These are phyloP conservation scores for Xylaria sp. DNA, from an alignment of 2,329 filamentous ascomycete species.

Conservation along the genomic window DNA sequence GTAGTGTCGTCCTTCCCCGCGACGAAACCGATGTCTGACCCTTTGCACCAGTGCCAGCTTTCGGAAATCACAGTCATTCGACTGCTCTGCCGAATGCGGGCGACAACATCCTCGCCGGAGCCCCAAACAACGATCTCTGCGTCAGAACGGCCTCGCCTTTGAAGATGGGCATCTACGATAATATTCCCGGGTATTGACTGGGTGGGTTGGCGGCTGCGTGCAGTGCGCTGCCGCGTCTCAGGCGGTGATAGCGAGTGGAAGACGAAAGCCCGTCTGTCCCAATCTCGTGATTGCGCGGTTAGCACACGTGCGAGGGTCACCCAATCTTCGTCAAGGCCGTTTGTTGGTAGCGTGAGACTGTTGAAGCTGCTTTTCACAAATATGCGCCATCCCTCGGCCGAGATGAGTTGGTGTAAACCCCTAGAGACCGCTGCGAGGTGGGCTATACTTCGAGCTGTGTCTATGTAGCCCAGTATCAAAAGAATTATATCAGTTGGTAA, in stretches of 20 bases:
- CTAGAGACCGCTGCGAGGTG: constrained; percentile 48
- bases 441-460: constrained; percentile 55
- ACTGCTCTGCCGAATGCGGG: constrained; percentile 45
- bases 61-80: constrained; percentile 25
- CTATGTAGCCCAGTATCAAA: constrained; percentile 53
- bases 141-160: constrained; percentile 38
- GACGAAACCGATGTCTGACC: constrained; percentile 46
- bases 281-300: constrained; percentile 58
- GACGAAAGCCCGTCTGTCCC: constrained; percentile 54
- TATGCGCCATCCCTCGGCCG: constrained; percentile 54
- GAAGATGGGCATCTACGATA: constrained; percentile 52
- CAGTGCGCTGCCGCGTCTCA: constrained; percentile 8
- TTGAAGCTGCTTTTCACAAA: constrained; percentile 55
- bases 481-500: constrained; percentile 59
- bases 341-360: constrained; percentile 43
- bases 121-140: constrained; percentile 58
- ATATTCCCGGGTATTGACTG: constrained; percentile 52
- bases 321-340: constrained; percentile 36
- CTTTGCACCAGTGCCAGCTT: constrained; percentile 49
- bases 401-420: constrained; percentile 47
- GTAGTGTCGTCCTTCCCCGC: constrained; percentile 57
- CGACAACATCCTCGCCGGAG: constrained; percentile 57
- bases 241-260: constrained; percentile 44
- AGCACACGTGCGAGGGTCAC: constrained; percentile 49
- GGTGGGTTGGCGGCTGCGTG: constrained; percentile 16